Base-by-base conservation (phyloP, 306 rosid species). In the Urtica urens region DNA sequence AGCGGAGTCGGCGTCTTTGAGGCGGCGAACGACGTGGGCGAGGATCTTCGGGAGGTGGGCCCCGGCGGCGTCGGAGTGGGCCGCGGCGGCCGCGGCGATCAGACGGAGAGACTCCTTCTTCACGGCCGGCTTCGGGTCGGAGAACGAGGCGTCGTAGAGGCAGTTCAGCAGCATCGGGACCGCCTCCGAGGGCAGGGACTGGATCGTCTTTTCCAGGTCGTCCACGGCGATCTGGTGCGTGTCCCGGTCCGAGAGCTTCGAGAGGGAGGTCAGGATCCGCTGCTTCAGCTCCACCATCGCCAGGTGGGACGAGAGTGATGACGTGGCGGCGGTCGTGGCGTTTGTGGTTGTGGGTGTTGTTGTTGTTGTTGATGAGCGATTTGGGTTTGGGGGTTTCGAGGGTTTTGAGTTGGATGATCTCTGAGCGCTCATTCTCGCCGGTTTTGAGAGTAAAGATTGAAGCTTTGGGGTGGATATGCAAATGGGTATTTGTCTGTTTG, bases 241-340 rank as follows among this genome's bases (percentile, higher is more conserved):
- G 78, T 92, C 99, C 16, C 99, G 61, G 65, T 92, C 99, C 3
- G 99, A 71, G 24, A 92, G 96, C 55, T 92, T 92, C 0, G 94
- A 78, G 30, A 92, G 78, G 0, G 99, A 80, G 6, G 92, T 92
- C 26, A 92, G 79, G 61, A 85, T 78, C 41, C 83, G 61, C 21
- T 86, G 96, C 67, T 92, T 92, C 22, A 92, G 83, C 41, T 85
- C 96, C 18, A 92, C 99, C 99, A 92, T 85, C 28, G 85, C 94
- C 0, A 82, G 73, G 55, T 90, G 99, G 46, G 94, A 56, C 0
- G 96, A 77, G 0, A 79, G 45, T 1, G 93, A 85, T 2, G 79
- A 58, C 0, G 55, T 43, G 4, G 39, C 3, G 7, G 93, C 65
- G n/a, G n/a, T n/a, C n/a, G n/a, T n/a, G n/a, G n/a, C n/a, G n/a